Base-by-base conservation (phyloP, 345 rosid species). In the Capsella bursapastoris region DNA sequence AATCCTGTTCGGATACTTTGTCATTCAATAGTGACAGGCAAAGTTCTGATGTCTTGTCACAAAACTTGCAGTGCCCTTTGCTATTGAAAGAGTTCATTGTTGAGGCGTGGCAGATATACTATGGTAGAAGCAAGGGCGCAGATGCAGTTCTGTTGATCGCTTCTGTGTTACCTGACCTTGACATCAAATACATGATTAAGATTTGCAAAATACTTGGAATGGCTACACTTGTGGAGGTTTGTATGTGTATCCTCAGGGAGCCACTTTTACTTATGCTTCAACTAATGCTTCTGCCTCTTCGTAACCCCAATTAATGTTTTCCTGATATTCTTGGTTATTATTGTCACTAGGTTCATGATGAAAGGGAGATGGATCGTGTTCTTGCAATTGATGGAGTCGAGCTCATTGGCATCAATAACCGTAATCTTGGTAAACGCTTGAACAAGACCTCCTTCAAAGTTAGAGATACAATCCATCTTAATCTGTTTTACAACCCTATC, bases 81-180 rank as follows among this genome's bases (percentile, higher is more conserved):
- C 69, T 92, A 68, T 88, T 90, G 85, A 95, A 95, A 82, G 98
- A 95, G 66, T 95, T 95, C 78, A 75, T 92, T n/a, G 68, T 90
- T 57, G 98, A 95, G 49, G 97, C 91, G 41, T 92, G 96, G 94
- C 99, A 95, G 84, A 86, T 95, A 80, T 95, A 86, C 79, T 81
- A 86, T 82, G 98, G 92, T 61, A 84, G 97, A 75, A 58, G 66
- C 68, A 92, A 92, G 76, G 99, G 99, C 2, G 98, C 98, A 66
- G 98, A 95, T 38, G 97, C 97, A 2, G 38, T 95, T 68, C 89
- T 92, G 59, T 78, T 95, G 76, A 95, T 95, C 52, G 99, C 98
- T 57, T 94, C 92, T 70, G 87, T 92, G 68, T 83, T 95, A 82
- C 93, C 99, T 49, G 97, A 95, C 83, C 90, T 87, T 64, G 97